Evolutionary conservation across 306 rosid genomes (phyloP).

Genomic region (Casuarina equisetifolia): DNA sequence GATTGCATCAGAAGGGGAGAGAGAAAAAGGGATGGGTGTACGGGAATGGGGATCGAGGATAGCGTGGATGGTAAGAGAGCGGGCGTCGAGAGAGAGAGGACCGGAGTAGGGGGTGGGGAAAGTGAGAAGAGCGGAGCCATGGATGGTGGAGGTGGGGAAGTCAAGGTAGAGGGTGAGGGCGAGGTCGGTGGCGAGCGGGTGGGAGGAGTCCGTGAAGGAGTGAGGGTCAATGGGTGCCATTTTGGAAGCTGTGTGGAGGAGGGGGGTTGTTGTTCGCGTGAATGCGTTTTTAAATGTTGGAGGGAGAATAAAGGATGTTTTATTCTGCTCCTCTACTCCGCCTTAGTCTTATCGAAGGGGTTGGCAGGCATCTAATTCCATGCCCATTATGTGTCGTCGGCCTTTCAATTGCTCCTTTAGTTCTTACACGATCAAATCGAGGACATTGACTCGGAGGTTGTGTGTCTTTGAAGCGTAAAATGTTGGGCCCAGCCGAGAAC

Average conservation of each 20-base stretch:
- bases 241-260: background rate
- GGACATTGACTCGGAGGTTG: too few relatives aligned
- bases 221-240: constrained; percentile 93
- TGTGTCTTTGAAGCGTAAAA: too few relatives aligned
- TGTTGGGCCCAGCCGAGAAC: too few relatives aligned
- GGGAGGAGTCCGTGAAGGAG: constrained; percentile 73
- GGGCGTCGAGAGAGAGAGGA: constrained; percentile 71
- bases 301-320: background rate
- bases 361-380: too few relatives aligned
- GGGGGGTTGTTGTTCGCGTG: too few relatives aligned
- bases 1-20: constrained; percentile 51
- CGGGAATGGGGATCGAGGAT: constrained; percentile 42
- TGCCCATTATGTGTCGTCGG: too few relatives aligned
- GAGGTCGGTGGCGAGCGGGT: constrained; percentile 52
- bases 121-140: constrained; percentile 62
- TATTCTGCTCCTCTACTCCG: too few relatives aligned
- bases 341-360: too few relatives aligned
- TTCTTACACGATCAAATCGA: too few relatives aligned
- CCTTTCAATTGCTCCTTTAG: too few relatives aligned
- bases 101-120: constrained; percentile 56
- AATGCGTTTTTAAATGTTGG: background rate
- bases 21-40: constrained; percentile 46
- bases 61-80: constrained; percentile 61
- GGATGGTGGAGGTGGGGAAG: constrained; percentile 58
- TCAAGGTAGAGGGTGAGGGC: constrained; percentile 68